phyloP scores from a whole-genome alignment of 345 rosid species.

The Geranium rotundifolium region DNA sequence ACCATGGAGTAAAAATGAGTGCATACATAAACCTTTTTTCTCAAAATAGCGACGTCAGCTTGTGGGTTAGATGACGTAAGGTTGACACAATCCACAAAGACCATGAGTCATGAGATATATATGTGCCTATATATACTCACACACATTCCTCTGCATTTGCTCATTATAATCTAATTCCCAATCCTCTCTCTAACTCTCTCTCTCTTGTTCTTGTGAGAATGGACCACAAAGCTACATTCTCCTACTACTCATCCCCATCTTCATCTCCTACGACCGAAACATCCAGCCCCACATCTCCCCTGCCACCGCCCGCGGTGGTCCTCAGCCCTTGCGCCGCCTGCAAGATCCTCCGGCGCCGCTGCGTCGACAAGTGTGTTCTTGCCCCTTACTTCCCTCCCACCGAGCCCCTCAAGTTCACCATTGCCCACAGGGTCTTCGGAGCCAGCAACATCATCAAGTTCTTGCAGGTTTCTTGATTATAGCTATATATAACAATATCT shows the following conservation, averaged over 20 bases:
- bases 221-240: neutral
- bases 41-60: neutral
- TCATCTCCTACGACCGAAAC: neutral
- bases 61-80: neutral
- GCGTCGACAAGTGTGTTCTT: slow-evolving; percentile 29
- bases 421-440: slow-evolving; percentile 36
- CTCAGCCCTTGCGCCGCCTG: slow-evolving; percentile 42
- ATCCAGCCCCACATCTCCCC: slow-evolving; percentile 6
- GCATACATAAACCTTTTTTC: too few species aligned
- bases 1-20: too few species aligned
- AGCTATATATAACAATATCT: too few species aligned
- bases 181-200: neutral
- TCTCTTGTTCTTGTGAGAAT: neutral
- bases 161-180: neutral
- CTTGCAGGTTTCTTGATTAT: slow-evolving; percentile 22
- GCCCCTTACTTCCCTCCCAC: slow-evolving; percentile 40
- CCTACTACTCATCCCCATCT: neutral
- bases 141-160: neutral
- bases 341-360: slow-evolving; percentile 32
- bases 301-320: slow-evolving; percentile 13
- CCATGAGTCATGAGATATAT: neutral
- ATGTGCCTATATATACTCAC: neutral
- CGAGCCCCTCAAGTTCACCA: slow-evolving; percentile 34
- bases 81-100: neutral
- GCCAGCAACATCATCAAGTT: slow-evolving; percentile 45